Base-by-base conservation (phyloP, 179 eudicot species). In the Carnegiea gigantea region DNA sequence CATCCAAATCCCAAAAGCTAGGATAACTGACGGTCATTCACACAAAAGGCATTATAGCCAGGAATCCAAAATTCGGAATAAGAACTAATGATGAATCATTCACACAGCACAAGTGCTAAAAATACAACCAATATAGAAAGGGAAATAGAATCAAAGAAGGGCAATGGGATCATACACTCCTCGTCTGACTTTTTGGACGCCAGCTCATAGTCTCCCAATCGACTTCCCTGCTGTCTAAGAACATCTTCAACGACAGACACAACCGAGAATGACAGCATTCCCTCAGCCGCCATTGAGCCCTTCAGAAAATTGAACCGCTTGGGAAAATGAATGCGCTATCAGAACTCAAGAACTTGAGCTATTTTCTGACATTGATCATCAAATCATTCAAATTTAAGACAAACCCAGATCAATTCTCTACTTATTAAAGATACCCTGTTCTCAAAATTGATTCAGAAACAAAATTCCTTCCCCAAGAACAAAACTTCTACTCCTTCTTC, bases 171-270 rank as follows among this genome's bases (percentile, higher is more conserved):
- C 90, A 81, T 90, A 95, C 98, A 93, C 68, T 97, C 94, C 78
- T 93, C 98, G 84, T 93, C 93, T 44, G 95, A 93, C 83, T 91
- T 87, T 51, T 98, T 89, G 15, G 95, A 89, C 5, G 90, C 98
- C 53, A 88, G 87, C 86, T 91, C 94, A 21, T 87, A 85, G 67
- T 86, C 92, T 51, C 89, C 78, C 46, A 90, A 91, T 77, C 90
- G 86, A 67, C 78, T 83, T 1, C 90, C 93, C 64, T 95, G 98
- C 79, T 91, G 92, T 79, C 91, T 92, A 75, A 95, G 91, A 86
- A 92, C 93, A 86, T 90, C 95, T 83, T 95, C 97, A 80, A 95
- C 90, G 78, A 95, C 90, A 26, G 97, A 88, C 43, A 90, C 90
- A 78, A 89, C 88, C 5, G 97, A 92, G 78, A 92, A 91, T 26